Evolutionary conservation across 2,329 filamentous ascomycete genomes (phyloP).

Genomic region (Claviceps purpurea): DNA sequence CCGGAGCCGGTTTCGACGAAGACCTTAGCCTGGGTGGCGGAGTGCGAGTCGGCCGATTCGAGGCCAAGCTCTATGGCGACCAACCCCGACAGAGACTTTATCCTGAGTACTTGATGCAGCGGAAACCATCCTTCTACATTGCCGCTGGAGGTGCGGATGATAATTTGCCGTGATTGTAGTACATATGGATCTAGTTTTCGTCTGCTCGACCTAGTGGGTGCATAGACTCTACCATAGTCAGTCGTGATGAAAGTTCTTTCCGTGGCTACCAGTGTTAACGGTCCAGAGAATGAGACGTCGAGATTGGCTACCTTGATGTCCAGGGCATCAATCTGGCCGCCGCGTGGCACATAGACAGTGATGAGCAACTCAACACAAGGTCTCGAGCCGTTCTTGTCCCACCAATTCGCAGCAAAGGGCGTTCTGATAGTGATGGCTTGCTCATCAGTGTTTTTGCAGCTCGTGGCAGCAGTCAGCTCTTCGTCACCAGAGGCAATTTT

Average conservation of each 20-base stretch:
- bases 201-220: slow-evolving; percentile 10
- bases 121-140: slow-evolving; percentile 35
- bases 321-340: slow-evolving; percentile 24
- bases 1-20: neutral
- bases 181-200: slow-evolving; percentile 20
- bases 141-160: slow-evolving; percentile 30
- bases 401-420: slow-evolving; percentile 22
- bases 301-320: slow-evolving; percentile 25
- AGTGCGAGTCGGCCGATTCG: neutral
- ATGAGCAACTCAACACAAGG: slow-evolving; percentile 18
- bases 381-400: slow-evolving; percentile 10
- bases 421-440: slow-evolving; percentile 29
- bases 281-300: slow-evolving; percentile 25
- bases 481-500: slow-evolving; percentile 33
- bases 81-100: slow-evolving; percentile 30
- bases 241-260: slow-evolving; percentile 20
- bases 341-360: slow-evolving; percentile 32
- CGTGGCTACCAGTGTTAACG: slow-evolving; percentile 22
- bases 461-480: slow-evolving; percentile 19
- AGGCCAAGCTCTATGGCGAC: slow-evolving; percentile 12
- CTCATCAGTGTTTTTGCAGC: slow-evolving; percentile 10
- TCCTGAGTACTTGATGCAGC: slow-evolving; percentile 32
- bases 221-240: slow-evolving; percentile 19
- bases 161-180: slow-evolving; percentile 29
- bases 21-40: neutral